Evolutionary conservation across 2,329 filamentous ascomycete species (phyloP), one percentile per base, ranked within the genome.

Genomic region (Aspergillus tubingensis): DNA sequence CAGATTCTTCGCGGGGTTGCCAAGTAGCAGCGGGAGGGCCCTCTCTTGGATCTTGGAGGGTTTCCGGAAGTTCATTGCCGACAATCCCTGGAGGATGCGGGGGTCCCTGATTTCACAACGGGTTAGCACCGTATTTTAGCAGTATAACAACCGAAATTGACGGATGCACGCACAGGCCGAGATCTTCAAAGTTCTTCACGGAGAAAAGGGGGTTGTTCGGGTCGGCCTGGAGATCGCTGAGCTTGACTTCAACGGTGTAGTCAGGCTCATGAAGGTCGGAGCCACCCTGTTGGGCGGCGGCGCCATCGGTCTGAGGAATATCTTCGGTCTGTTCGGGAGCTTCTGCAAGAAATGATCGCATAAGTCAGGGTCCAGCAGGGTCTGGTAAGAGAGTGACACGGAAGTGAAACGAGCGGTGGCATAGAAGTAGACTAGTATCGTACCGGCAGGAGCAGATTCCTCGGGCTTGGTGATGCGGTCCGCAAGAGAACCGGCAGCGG

Each of bases 11-110:
- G 94, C 90, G n/a, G 95, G 94, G 72, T 96, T 83, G 69, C 85
- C 81, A 65, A 99, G 85, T 72, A 99, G 90, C 58, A 99, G 84
- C 27, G 95, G 95, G 17, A 99, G 85, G 1, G 95, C 95, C 69
- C 90, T 91, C 77, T 96, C 95, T 81, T 99, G 95, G 67, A 99
- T 96, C 81, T 99, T 99, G 59, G 95, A 98, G 0, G 95, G 95
- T 78, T 96, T 96, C 72, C 88, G 85, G 82, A 97, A 98, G 79
- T 90, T 90, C 85, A 98, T 90, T 57, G 86, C 82, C 50, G 88
- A 82, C 32, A 97, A 84, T 51, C 92, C 92, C 66, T 91, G 87
- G 57, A 93, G 85, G 65, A 98, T 90, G 44, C 86, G 81, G 21
- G 82, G 70, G 69, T 82, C 79, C 65, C 88, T 84, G 65, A 25